These are phyloP conservation scores for Phialemonium atrogriseum DNA, from an alignment of 2,329 filamentous ascomycete species.

Conservation along the genomic window DNA sequence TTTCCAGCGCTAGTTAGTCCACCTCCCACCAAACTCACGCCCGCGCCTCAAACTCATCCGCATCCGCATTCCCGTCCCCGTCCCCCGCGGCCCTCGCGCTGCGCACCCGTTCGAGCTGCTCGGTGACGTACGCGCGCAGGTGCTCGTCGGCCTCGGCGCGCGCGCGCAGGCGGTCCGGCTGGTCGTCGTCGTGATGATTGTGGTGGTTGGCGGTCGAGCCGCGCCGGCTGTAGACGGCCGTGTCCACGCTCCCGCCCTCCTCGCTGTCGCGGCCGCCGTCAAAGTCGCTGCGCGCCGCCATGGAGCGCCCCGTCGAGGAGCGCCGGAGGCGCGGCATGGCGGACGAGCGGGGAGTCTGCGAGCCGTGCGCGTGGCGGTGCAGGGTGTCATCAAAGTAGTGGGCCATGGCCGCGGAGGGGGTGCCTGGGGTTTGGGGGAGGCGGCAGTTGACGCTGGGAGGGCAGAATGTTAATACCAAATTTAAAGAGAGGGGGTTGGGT, in stretches of 20 bases:
- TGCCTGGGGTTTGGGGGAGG: conserved; percentile 86
- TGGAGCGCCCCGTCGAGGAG: conserved; percentile 74
- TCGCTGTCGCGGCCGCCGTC: conserved; percentile 37
- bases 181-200: conserved; percentile 40
- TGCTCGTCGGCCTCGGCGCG: conserved; percentile 56
- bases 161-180: conserved; percentile 41
- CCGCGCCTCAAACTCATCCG: conserved; percentile 40
- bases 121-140: conserved; percentile 72
- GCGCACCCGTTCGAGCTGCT: conserved; percentile 68
- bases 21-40: conserved; percentile 4
- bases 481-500: too few relatives aligned
- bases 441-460: conserved; percentile 72
- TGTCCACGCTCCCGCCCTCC: conserved; percentile 25
- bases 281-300: conserved; percentile 78
- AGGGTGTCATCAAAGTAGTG: conserved; percentile 96
- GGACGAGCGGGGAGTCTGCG: conserved; percentile 28
- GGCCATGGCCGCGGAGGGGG: conserved; percentile 71
- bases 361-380: conserved; percentile 39
- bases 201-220: conserved; percentile 26
- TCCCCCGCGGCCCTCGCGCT: conserved; percentile 37
- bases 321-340: conserved; percentile 55
- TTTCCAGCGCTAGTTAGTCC: too few relatives aligned
- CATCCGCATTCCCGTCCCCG: conserved; percentile 27
- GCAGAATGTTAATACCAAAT: conserved; percentile 30
- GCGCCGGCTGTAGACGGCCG: conserved; percentile 24